These are phyloP conservation scores for Eucalyptus leucophloia DNA, from an alignment of 345 rosid species.

Conservation along the genomic window DNA sequence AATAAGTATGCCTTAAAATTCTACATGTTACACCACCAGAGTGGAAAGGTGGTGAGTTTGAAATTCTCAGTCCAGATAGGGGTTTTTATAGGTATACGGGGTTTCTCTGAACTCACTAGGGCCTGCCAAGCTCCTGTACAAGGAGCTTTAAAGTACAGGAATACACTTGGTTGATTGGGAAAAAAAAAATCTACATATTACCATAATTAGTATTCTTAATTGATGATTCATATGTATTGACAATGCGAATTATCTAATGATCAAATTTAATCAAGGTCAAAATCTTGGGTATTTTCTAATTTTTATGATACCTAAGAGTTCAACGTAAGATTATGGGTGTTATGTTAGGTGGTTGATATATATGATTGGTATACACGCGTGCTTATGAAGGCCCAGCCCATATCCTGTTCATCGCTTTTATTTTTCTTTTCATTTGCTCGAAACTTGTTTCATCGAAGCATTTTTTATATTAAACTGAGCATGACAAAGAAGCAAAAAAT, in stretches of 20 bases:
- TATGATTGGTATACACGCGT: not conserved
- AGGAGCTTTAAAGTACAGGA: not conserved
- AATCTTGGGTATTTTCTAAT: not conserved
- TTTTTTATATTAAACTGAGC: not conserved
- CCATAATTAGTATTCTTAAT: not conserved
- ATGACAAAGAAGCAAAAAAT: not conserved
- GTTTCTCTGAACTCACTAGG: not conserved
- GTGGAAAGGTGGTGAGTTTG: not conserved
- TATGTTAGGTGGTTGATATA: not conserved
- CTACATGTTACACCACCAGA: not conserved
- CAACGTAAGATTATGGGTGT: not conserved
- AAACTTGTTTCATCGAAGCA: not conserved
- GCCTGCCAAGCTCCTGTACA: not conserved
- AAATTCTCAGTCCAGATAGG: not conserved
- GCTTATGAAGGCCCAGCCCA: not conserved
- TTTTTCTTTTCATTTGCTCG: not conserved
- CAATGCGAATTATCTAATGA: not conserved
- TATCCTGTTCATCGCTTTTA: not conserved
- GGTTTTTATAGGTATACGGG: not conserved
- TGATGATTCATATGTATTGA: not conserved
- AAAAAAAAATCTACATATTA: not conserved
- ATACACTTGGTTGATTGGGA: not conserved
- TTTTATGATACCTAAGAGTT: not conserved
- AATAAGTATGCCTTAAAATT: not conserved
- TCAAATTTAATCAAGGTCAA: not conserved